These are phyloP conservation scores for Priceomyces castillae DNA, from an alignment of 805 yeast genomes.

Conservation along the genomic window DNA sequence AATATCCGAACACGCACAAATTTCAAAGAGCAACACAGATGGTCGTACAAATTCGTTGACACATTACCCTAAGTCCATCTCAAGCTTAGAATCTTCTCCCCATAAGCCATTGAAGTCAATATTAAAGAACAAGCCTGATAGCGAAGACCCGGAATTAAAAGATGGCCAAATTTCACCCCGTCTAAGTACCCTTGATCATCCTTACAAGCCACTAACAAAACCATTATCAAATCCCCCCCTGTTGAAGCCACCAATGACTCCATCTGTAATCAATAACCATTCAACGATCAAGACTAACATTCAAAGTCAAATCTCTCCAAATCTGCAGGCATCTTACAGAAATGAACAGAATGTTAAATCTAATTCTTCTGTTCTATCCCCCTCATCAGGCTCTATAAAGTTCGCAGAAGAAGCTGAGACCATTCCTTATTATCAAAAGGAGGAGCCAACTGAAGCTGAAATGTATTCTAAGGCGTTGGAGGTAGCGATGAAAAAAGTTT, in stretches of 20 bases:
- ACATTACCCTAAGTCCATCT: not conserved
- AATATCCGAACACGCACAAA: not conserved
- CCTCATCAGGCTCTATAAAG: slow-evolving; percentile 35
- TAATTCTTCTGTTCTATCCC: slow-evolving; percentile 9
- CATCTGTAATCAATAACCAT: not conserved
- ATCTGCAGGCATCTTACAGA: slow-evolving; percentile 7
- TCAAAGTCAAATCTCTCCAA: slow-evolving; percentile 6
- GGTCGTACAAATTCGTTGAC: not conserved
- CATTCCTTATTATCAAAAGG: slow-evolving; percentile 21
- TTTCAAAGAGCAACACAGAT: slow-evolving; percentile 2
- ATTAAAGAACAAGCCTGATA: slow-evolving; percentile 22
- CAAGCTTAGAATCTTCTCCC: slow-evolving; percentile 13
- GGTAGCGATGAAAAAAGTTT: slow-evolving; percentile 55
- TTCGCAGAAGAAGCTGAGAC: slow-evolving; percentile 38
- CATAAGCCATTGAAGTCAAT: slow-evolving; percentile 34
- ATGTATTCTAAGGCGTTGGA: slow-evolving; percentile 50
- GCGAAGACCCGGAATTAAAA: slow-evolving; percentile 8
- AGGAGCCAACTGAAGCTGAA: slow-evolving; percentile 23
- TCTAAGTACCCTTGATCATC: slow-evolving; percentile 11
- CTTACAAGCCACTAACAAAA: slow-evolving; percentile 15
- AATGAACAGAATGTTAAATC: slow-evolving; percentile 12
- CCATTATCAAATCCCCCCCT: slow-evolving; percentile 11
- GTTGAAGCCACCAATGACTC: slow-evolving; percentile 10
- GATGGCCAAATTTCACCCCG: slow-evolving; percentile 7
- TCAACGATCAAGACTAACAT: slow-evolving; percentile 1